A percentile compares a stretch with the other conserved stretches of the same genome.
Conservation (phyloP, 2,329 filamentous ascomycete species). For the Akanthomyces lecanii region DNA sequence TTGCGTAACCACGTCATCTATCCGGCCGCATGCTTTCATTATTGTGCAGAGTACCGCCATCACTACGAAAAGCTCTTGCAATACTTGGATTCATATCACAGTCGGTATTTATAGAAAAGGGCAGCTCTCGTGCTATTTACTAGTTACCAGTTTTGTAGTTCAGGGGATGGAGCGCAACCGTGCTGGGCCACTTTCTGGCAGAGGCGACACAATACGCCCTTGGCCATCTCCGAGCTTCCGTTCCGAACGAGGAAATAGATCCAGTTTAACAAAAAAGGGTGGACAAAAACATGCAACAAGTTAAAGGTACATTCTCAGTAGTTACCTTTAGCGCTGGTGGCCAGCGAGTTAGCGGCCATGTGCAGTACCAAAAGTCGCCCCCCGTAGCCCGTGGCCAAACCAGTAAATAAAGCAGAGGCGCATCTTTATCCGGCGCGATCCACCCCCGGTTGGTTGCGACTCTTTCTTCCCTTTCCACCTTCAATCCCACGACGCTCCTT, state of each 20-base stretch:
- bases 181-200: conserved; percentile 1
- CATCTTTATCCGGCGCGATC: conserved; percentile 5
- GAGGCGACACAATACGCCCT: background rate
- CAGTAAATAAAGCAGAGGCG: too few species aligned
- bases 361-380: background rate
- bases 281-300: background rate
- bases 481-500: background rate
- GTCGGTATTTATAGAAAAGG: too few species aligned
- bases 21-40: background rate
- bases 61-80: too few species aligned
- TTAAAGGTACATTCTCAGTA: background rate
- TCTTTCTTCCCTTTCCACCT: background rate
- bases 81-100: too few species aligned
- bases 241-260: conserved; percentile 8
- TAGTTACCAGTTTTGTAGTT: background rate
- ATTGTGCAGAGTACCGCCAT: background rate
- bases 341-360: background rate
- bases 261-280: background rate
- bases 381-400: background rate
- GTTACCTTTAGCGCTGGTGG: background rate
- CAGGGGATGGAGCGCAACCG: background rate
- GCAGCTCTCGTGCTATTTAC: background rate
- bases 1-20: conserved; percentile 8
- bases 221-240: conserved; percentile 13
- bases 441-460: conserved; percentile 1